Conservation (phyloP, 176 grass and related monocot genomes). For the Panicum miliaceum region DNA sequence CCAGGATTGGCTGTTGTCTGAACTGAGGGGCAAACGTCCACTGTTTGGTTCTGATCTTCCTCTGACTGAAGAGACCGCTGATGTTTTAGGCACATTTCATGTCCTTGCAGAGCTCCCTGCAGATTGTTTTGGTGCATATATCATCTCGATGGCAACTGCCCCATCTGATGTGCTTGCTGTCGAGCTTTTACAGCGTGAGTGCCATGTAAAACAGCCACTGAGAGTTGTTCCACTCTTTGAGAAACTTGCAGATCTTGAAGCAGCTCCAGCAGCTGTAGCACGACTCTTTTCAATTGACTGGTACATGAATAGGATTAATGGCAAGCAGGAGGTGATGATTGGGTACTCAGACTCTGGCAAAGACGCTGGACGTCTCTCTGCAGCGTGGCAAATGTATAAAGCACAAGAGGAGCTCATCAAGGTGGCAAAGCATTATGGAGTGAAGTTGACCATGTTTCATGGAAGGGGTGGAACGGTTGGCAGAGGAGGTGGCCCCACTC, state of each 20-base stretch:
- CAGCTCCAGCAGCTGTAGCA: conserved; percentile 82
- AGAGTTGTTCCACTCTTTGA: conserved; percentile 97
- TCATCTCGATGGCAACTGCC: conserved; percentile 97
- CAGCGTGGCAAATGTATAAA: conserved; percentile 98
- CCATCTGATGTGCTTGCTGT: conserved; percentile 99
- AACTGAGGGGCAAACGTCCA: conserved; percentile 88
- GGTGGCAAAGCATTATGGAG: conserved; percentile 91
- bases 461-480: conserved; percentile 95
- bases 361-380: conserved; percentile 93
- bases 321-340: conserved; percentile 99
- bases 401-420: conserved; percentile 97
- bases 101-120: conserved; percentile 85
- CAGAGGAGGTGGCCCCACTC: conserved; percentile 92
- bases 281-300: conserved; percentile 94
- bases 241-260: conserved; percentile 94
- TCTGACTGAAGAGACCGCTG: conserved; percentile 80
- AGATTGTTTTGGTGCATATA: conserved; percentile 90
- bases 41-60: conserved; percentile 91
- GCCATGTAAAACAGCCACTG: conserved; percentile 74
- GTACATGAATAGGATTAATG: conserved; percentile 90
- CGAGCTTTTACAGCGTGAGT: conserved; percentile 86
- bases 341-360: conserved; percentile 99
- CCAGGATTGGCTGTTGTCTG: conserved; percentile 86
- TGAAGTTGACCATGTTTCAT: conserved; percentile 99
- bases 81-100: conserved; percentile 89